These are phyloP conservation scores for Apiotrichum mycotoxinovorans DNA, from an alignment of 1,284 basidiomycete genomes.

Conservation along the genomic window DNA sequence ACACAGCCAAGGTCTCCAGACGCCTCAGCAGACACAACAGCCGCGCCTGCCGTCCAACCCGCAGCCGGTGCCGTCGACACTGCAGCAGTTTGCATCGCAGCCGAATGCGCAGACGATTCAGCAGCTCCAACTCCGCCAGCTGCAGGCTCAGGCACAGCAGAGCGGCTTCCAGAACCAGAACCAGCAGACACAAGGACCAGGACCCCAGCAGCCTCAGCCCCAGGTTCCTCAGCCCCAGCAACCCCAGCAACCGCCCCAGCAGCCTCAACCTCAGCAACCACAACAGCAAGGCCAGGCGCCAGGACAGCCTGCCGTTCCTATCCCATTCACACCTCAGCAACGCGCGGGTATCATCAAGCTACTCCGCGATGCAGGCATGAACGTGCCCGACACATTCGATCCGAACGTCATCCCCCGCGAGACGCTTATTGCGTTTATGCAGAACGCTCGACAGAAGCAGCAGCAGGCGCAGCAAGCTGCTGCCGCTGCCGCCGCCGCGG, in stretches of 20 bases:
- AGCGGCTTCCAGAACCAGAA: constrained; percentile 4
- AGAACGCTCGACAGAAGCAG: constrained; percentile 11
- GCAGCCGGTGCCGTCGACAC: constrained; percentile 8
- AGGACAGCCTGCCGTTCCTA: background rate
- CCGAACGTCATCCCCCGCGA: constrained; percentile 21
- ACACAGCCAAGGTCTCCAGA: constrained; percentile 1
- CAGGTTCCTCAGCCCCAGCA: background rate
- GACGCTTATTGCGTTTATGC: constrained; percentile 12
- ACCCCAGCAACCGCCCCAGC: background rate
- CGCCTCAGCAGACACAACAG: constrained; percentile 1
- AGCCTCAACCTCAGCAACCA: background rate
- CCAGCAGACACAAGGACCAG: background rate
- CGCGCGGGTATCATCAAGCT: constrained; percentile 18
- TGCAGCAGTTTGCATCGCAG: constrained; percentile 23
- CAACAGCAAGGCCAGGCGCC: background rate
- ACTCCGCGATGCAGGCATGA: constrained; percentile 14
- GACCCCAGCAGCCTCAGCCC: background rate
- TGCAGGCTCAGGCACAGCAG: constrained; percentile 13
- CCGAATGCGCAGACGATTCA: constrained; percentile 20
- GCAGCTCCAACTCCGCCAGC: constrained; percentile 21
- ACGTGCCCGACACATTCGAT: constrained; percentile 18
- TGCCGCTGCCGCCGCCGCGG: background rate
- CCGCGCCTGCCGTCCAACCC: constrained; percentile 11
- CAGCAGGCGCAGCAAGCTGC: constrained; percentile 7
- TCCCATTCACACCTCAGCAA: constrained; percentile 15